Percentiles rank a stretch among this genome's conserved stretches.
phyloP scores from a whole-genome alignment of 345 rosid genomes.

The Eucalyptus erythrocorys region DNA sequence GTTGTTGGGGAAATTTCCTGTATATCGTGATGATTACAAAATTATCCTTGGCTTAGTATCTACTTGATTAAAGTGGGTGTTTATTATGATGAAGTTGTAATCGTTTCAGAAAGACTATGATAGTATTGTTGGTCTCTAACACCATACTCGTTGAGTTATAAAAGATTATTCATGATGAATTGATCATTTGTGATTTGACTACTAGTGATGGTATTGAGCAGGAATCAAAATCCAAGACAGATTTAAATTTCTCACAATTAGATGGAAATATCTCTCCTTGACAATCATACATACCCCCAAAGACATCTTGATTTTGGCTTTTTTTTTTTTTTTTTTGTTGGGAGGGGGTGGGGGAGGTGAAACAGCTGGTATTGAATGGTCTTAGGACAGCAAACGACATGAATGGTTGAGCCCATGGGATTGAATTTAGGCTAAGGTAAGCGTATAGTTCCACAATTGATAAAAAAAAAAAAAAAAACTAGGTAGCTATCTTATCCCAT shows the following conservation, averaged over 20 bases:
- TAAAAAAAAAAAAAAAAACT: no score
- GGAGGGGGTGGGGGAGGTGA: no score
- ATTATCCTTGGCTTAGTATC: not conserved
- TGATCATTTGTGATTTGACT: not conserved
- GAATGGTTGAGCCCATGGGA: not conserved
- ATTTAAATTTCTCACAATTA: not conserved
- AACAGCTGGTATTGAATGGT: not conserved
- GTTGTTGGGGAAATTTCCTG: not conserved
- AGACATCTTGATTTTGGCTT: not conserved
- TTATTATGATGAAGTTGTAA: no score
- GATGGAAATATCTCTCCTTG: not conserved
- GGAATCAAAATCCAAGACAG: not conserved
- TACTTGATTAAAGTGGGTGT: not conserved
- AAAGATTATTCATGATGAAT: not conserved
- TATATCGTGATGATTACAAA: not conserved
- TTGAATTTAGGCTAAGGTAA: not conserved
- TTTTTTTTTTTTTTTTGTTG: no score
- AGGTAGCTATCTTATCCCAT: not conserved
- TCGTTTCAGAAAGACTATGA: not conserved
- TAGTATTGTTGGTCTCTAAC: not conserved
- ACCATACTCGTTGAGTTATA: not conserved
- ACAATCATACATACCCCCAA: not conserved
- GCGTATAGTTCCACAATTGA: not conserved
- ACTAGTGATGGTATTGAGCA: not conserved
- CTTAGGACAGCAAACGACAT: not conserved